Evolutionary conservation across 768 basidiomycete species (phyloP).

Genomic region (Leccinum disarticulatum): DNA sequence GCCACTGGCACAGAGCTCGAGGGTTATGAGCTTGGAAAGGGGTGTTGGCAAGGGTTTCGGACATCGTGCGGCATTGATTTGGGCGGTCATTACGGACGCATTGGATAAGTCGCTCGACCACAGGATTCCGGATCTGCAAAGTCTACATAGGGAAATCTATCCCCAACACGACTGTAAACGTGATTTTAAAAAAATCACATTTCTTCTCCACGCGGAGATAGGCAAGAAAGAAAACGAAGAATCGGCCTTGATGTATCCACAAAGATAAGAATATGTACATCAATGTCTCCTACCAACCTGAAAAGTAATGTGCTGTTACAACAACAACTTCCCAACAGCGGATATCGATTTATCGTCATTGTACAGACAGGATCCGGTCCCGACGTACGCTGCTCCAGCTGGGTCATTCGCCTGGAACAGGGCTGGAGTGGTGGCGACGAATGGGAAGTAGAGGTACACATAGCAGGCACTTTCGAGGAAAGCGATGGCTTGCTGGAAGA

Average conservation of each 20-base stretch:
- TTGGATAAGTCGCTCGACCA: too few relatives aligned
- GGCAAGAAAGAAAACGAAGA: neutral
- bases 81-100: too few relatives aligned
- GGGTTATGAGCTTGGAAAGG: too few relatives aligned
- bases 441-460: constrained; percentile 38
- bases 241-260: neutral
- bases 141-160: too few relatives aligned
- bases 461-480: constrained; percentile 36
- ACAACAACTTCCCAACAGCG: constrained; percentile 26
- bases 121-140: too few relatives aligned
- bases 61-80: too few relatives aligned
- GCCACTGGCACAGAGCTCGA: too few relatives aligned
- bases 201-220: neutral
- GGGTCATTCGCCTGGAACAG: constrained; percentile 25
- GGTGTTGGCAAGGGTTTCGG: too few relatives aligned
- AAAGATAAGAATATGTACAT: neutral
- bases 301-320: neutral
- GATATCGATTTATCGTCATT: constrained; percentile 31
- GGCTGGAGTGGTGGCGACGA: constrained; percentile 33
- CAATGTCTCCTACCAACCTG: neutral
- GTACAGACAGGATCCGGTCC: constrained; percentile 35
- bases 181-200: too few relatives aligned
- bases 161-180: too few relatives aligned
- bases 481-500: constrained; percentile 34
- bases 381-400: constrained; percentile 13